Evolutionary conservation across 352 stramenopile genomes (phyloP), one percentile per base, ranked within the genome.

Genomic region (Phytophthora multivora): DNA sequence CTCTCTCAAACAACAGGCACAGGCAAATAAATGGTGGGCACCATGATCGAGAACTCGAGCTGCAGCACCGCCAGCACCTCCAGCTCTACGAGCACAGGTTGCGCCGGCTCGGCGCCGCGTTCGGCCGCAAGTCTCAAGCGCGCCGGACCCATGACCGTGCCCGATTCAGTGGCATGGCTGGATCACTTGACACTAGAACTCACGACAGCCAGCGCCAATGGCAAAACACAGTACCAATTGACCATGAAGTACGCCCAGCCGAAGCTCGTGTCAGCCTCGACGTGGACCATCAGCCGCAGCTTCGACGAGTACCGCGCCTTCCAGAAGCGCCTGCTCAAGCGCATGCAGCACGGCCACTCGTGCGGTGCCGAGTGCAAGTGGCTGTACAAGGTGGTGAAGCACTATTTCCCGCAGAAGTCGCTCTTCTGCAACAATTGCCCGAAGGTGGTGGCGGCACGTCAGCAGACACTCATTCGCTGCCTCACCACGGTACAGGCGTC

Each of bases 331-430:
- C 61, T 90, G 11, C 51, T 85, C 2, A 74, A 75, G 48, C 56
- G 59, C 26, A 58, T 90, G 61, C 58, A 79, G 36, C 73, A 74
- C 33, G 83, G 80, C 40, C 83, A 91, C 57, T 68, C 57, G 33
- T 91, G 80, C 55, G 67, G 66, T 35, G 76, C 80, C 42, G 78
- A 90, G 50, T 91, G 83, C 69, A 73, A 69, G 35, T 91, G 72
- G 74, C 62, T 91, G 19, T 84, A 86, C 66, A 80, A 74, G 38
- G 82, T 88, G 41, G 53, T 88, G 12, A 80, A 81, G 43, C 68
- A 80, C 51, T 82, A 84, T 51, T 91, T 90, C 51, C 83, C 83
- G 12, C 72, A 81, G 52, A 65, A 63, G 31, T 71, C 57, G n/a
- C 49, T 82, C 5, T 70, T 85, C 21, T 59, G 66, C 57, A 64